Conservation (phyloP, 345 rosid genomes). For the Psidium friedrichsthalianum region DNA sequence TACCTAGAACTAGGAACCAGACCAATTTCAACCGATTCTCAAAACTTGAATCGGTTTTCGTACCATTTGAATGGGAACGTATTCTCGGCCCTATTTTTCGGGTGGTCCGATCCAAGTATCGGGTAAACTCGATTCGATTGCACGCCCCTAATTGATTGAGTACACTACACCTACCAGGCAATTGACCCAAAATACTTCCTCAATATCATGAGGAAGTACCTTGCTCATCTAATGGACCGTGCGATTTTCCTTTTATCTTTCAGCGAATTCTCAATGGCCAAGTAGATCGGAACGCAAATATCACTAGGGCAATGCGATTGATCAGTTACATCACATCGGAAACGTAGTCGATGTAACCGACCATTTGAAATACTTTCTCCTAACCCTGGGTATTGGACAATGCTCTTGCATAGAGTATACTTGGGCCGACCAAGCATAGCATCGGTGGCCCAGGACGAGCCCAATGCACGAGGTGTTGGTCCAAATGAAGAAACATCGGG, state of each 20-base stretch:
- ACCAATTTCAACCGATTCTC: too few species aligned
- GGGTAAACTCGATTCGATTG: too few species aligned
- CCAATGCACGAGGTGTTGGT: not conserved
- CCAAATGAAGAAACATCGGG: not conserved
- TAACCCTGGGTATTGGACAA: not conserved
- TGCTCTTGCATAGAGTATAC: not conserved
- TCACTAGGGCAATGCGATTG: not conserved
- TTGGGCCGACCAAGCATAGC: not conserved
- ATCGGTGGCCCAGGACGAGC: not conserved
- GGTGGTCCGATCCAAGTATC: too few species aligned
- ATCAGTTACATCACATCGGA: rapidly evolving
- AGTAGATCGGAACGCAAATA: not conserved
- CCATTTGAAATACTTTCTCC: not conserved
- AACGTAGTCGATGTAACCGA: too few species aligned
- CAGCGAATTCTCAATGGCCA: not conserved
- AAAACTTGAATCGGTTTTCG: too few species aligned
- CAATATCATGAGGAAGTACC: not conserved
- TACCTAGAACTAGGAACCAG: too few species aligned
- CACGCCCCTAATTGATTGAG: too few species aligned
- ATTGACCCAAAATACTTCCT: not conserved
- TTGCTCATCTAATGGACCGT: not conserved
- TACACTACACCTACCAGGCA: rapidly evolving
- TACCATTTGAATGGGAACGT: too few species aligned
- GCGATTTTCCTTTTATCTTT: not conserved
- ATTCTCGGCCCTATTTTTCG: too few species aligned